Base-by-base conservation (phyloP, 768 basidiomycete genomes). In the Hydnum rufescens region DNA sequence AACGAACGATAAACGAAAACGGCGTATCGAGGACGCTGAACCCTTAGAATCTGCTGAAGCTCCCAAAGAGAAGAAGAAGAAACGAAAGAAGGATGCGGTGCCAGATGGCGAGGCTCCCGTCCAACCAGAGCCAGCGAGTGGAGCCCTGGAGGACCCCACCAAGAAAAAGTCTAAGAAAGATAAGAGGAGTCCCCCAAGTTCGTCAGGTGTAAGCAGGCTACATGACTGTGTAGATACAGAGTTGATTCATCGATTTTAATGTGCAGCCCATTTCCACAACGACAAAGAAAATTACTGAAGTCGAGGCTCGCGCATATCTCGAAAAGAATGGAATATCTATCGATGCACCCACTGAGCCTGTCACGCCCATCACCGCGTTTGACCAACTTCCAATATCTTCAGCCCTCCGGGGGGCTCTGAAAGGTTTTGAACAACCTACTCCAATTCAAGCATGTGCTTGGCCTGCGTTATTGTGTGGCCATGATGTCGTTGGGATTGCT, bases 401-500 rank as follows among this genome's bases (percentile, higher is more conserved):
- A 1, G 68, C 70, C 13, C 73, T 97, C 31, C 72, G 71, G 39
- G 60, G 66, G 0, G 80, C 77, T 0, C 78, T 96, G 54, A 63
- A 69, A 47, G 69, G 68, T 4, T 99, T 90, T 68, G 75, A 78
- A 57, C 77, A 82, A 57, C 93, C 95, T 3, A 93, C 92, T 0
- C 92, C 95, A 0, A 89, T 99, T 51, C 95, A 99, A 63, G 81
- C 88, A 4, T 93, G 87, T 59, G 77, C 90, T 8, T 97, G 92
- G 92, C 88, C 92, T 2, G 78, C 84, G 31, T 78, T 85, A 4
- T 68, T 97, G 25, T 69, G 73, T 23, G 83, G 83, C 0, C 70
- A 70, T n/a, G 86, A 97, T 63, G 85, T 93, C 0, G 80, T 97
- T 29, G 93, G 93, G 48, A 87, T 97, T 55, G 92, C 93, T 4